Base-by-base conservation (phyloP, 192 early-diverging fungal species). In the Spizellomyces punctatus region DNA sequence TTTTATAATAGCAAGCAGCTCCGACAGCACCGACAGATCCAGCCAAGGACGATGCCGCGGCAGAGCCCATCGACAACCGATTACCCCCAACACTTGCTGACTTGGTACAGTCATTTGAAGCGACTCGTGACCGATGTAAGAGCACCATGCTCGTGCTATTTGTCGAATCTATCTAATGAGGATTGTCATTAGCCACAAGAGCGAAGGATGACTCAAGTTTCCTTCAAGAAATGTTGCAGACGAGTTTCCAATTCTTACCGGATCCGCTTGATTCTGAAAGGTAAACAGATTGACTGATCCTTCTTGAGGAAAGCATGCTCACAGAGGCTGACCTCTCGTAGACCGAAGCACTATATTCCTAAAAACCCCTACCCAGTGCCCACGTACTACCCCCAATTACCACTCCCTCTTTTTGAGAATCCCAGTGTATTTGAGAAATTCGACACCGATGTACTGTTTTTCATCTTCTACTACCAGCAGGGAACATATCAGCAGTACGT, bases 401-500 rank as follows among this genome's bases (percentile, higher is more conserved):
- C 92, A 10, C 74, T 90, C 48, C 83, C 89, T 5, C 82, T 94
- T 41, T 92, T 96, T 64, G 94, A 95, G 52, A 89, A 90, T 64
- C 87, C 95, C 5, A 86, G 85, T 5, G 83, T 96, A 67, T 96
- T 92, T 79, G 91, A 96, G 73, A 92, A 91, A 72, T 91, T 98
- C 76, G 94, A 96, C 47, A 85, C 94, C 55, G 95, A 99, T 78
- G 93, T 95, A 44, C 82, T 99, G 64, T 99, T 98, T 80, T 99
- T 94, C 77, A 94, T 96, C 66, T 99, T 99, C 77, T 99, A 99
- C 82, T 95, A 95, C 81, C 94, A 93, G 77, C 94, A 93, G 78
- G 94, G 93, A 60, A 96, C 96, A 52, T 96, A 94, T 66, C 94
- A 96, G 73, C 96, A 99, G 91, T 96, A 89, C 55, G 89, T 36